These are phyloP conservation scores for Colletotrichum gloeosporioides DNA, from an alignment of 2,329 filamentous ascomycete species.

Conservation along the genomic window DNA sequence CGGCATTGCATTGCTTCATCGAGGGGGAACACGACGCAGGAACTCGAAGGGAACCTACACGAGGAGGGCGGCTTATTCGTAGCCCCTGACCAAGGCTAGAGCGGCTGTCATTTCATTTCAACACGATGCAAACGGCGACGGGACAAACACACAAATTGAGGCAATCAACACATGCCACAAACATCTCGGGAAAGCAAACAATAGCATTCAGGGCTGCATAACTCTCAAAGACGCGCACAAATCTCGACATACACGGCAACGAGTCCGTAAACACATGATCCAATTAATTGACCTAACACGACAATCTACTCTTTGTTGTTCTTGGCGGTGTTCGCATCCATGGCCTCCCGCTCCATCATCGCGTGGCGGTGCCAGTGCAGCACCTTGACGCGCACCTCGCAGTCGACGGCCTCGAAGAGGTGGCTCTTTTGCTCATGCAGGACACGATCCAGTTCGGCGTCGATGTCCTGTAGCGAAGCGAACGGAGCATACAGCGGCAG, in stretches of 20 bases:
- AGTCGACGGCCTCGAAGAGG: background rate
- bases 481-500: background rate
- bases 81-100: background rate
- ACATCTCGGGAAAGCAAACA: background rate
- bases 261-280: background rate
- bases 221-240: background rate
- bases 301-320: background rate
- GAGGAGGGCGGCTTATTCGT: background rate
- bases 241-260: background rate
- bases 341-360: background rate
- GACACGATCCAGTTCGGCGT: background rate
- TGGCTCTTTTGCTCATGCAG: background rate
- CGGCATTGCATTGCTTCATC: background rate
- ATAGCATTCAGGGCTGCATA: background rate
- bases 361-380: background rate
- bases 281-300: background rate
- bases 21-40: background rate
- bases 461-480: background rate
- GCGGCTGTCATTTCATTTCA: background rate
- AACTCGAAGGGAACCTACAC: background rate
- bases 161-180: too few species aligned
- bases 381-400: background rate
- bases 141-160: background rate
- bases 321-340: background rate
- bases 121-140: background rate